Evolutionary conservation across 2,329 filamentous ascomycete species (phyloP), one percentile per base, ranked within the genome.

Genomic region (Phoma sp.): DNA sequence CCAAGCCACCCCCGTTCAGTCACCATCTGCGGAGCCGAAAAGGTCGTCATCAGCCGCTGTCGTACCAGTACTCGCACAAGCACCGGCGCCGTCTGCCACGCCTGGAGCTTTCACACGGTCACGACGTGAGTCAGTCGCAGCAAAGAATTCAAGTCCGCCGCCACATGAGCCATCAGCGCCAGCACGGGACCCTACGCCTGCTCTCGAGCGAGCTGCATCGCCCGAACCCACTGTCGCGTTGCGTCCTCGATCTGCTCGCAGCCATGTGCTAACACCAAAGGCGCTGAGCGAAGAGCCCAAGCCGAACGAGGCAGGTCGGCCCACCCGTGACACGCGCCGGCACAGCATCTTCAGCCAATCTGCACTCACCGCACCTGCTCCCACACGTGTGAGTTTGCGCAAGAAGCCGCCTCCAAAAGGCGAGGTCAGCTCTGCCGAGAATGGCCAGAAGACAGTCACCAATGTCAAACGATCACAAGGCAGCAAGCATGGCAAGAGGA

Each of bases 341-440:
- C 75, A 75, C 50, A 81, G 78, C 65, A 78, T 80, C 43, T 78
- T 78, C 48, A 77, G 74, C 56, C 68, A 78, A 44, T 76, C 76
- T n/a, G 60, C 63, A 10, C 54, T 63, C 24, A 72, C 66, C 7
- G 50, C 65, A 7, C 55, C 69, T 27, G 51, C 58, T 2, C 56
- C 76, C n/a, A 79, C 80, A 21, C 67, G 73, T 9, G 74, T 76
- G 43, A 77, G 77, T 35, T 72, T 75, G 17, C 85, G 89, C 45
- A 79, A 83, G 48, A 91, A 88, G 76, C 89, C 89, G 40, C 89
- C 88, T 27, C 90, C 89, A 10, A 89, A 89, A 53, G 81, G 90
- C 61, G 86, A 92, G 66, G 85, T 92, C 65, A 90, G 82, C 6
- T 79, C 80, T 21, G 81, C 81, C 44, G 82, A 84, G 57, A 81